Evolutionary conservation across 2,329 filamentous ascomycete species (phyloP).

Genomic region (Cladosporium sp.): DNA sequence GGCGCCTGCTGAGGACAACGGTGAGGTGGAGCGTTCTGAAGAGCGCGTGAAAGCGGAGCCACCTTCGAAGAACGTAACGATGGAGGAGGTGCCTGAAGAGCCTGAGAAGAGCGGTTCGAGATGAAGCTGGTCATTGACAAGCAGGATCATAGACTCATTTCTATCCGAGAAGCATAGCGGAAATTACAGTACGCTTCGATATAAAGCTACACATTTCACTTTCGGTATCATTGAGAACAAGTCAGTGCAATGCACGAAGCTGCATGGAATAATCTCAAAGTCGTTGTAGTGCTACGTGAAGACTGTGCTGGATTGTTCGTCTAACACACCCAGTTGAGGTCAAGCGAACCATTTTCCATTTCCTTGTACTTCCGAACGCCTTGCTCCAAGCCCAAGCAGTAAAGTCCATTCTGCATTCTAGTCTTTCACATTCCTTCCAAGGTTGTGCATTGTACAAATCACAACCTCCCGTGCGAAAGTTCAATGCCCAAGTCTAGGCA

Average conservation of each 20-base stretch:
- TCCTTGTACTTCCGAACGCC: neutral
- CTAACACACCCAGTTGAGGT: too few species aligned
- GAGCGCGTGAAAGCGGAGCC: neutral
- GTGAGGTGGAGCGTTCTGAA: neutral
- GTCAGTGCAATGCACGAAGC: too few species aligned
- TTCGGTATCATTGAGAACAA: neutral
- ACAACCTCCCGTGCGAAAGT: too few species aligned
- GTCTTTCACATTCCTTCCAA: neutral
- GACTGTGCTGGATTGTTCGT: too few species aligned
- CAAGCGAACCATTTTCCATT: neutral
- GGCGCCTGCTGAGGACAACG: neutral
- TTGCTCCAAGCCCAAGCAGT: neutral
- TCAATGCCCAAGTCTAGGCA: neutral
- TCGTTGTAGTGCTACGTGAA: too few species aligned
- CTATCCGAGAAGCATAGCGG: neutral
- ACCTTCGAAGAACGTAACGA: neutral
- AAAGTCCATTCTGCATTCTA: neutral
- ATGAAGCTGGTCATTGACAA: neutral
- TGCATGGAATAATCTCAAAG: too few species aligned
- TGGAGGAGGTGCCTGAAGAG: conserved; percentile 1
- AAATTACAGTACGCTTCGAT: neutral
- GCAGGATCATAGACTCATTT: neutral
- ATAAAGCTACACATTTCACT: neutral
- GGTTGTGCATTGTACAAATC: too few species aligned
- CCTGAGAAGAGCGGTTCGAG: neutral